A percentile compares a stretch with the other conserved stretches of the same genome.
phyloP scores from a whole-genome alignment of 345 rosid genomes.

The Salix arbutifolia region DNA sequence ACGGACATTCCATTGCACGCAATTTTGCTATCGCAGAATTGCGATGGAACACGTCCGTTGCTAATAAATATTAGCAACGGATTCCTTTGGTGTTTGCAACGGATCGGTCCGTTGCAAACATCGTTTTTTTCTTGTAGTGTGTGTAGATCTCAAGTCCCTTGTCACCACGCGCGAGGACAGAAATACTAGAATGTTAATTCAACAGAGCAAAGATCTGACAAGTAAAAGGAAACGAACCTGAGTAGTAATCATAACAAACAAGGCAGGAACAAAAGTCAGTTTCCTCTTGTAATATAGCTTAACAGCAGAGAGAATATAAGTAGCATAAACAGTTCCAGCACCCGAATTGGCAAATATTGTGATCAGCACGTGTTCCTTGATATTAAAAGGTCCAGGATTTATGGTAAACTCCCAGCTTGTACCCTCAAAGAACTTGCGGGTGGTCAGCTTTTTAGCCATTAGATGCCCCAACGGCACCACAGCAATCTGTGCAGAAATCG shows the following conservation, averaged over 20 bases:
- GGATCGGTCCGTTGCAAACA: no score
- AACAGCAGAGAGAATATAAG: slow-evolving; percentile 32
- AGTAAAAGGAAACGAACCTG: slow-evolving; percentile 18
- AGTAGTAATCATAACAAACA: slow-evolving; percentile 41
- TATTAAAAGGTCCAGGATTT: slow-evolving; percentile 79
- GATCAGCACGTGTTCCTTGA: slow-evolving; percentile 86
- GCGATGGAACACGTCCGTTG: no score
- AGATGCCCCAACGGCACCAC: slow-evolving; percentile 15
- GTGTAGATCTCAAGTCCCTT: no score
- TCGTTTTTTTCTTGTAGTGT: no score
- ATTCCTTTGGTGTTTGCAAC: no score
- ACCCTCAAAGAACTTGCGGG: slow-evolving; percentile 29
- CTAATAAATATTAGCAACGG: no score
- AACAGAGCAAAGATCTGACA: no score
- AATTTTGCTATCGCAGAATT: no score
- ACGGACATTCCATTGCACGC: no score
- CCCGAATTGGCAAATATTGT: slow-evolving; percentile 16
- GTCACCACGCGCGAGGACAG: no score
- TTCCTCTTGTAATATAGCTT: slow-evolving; percentile 31
- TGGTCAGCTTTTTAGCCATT: slow-evolving; percentile 5
- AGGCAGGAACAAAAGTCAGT: slow-evolving; percentile 28
- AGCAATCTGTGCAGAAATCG: slow-evolving; percentile 19
- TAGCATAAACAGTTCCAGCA: slow-evolving; percentile 33
- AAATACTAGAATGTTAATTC: no score
- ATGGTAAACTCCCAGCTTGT: slow-evolving; percentile 19